phyloP scores from a whole-genome alignment of 164 flowering plant genomes.

The Umbilicus rupestris region DNA sequence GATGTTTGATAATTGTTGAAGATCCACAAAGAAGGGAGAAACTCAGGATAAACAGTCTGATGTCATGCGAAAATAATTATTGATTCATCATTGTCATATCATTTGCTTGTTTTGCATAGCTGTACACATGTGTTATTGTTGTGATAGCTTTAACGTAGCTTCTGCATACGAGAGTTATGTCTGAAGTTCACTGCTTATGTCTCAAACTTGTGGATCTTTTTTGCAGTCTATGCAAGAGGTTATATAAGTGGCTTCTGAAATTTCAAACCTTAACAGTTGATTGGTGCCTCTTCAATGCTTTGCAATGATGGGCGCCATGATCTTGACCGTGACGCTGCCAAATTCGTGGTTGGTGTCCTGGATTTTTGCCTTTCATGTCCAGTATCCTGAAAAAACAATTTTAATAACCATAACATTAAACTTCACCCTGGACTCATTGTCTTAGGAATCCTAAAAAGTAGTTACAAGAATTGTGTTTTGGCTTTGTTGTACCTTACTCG shows the following conservation, averaged over 20 bases:
- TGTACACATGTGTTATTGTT: background rate
- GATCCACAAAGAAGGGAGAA: background rate
- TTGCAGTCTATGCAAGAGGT: background rate
- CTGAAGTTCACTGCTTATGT: background rate
- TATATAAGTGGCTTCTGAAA: background rate
- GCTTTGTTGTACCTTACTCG: background rate
- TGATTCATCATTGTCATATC: background rate
- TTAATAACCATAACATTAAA: background rate
- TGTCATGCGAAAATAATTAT: background rate
- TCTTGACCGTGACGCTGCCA: background rate
- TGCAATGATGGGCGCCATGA: constrained; percentile 11
- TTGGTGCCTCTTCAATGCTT: constrained; percentile 10
- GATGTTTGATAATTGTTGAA: background rate
- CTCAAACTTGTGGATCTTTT: background rate
- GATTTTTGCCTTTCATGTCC: background rate
- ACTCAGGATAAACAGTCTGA: background rate
- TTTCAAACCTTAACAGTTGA: background rate
- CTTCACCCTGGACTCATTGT: background rate
- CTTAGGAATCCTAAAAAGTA: background rate
- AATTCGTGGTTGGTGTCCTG: background rate
- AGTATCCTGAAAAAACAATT: background rate
- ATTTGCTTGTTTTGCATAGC: background rate
- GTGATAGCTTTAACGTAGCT: background rate
- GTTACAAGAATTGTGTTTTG: background rate
- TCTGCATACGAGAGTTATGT: background rate